Evolutionary conservation across 345 rosid species (phyloP), one percentile per base, ranked within the genome.

Genomic region (Hibiscus mutabilis): DNA sequence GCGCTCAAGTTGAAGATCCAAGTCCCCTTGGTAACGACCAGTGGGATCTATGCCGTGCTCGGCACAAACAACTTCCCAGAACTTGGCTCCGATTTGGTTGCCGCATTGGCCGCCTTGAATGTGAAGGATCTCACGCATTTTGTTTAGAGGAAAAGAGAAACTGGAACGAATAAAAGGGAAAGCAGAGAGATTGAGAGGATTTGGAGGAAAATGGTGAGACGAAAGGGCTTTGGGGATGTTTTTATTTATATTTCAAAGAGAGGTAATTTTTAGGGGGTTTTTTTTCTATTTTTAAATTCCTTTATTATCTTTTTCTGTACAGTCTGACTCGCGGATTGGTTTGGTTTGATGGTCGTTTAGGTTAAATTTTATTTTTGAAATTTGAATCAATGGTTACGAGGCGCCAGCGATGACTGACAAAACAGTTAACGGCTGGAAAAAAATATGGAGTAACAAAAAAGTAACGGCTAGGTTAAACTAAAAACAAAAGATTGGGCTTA

Each of bases 71-170:
- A 71, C 74, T 73, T 93, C 98, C 98, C 98, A 93, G 81, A 93
- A 93, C 72, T 93, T 93, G 80, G 98, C 87, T 19, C 98, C 98
- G 75, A 93, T 93, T 71, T 93, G 97, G 90, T 93, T 93, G 9
- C 98, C 98, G 83, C 98, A 93, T 83, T 93, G 98, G 64, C 98
- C 74, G 0, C 74, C 68, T 42, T 72, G 74, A 47, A 72, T 60
- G 33, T 72, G 68, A 61, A 72, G 74, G 68, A 72, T 72, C 13
- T 72, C 74, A 72, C 74, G 68, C 74, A 72, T 63, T 15, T 47
- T 49, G 15, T 15, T 14, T 14, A 47, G 52, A 13, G 52, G 15
- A 47, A 13, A 47, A 13, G 1, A 3, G n/a, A 15, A 14, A 14
- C 18, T 47, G 52, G n/a, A 13, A 47, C n/a, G 6, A 47, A 47